Conservation (phyloP, 306 rosid genomes). For the Morella rubra region DNA sequence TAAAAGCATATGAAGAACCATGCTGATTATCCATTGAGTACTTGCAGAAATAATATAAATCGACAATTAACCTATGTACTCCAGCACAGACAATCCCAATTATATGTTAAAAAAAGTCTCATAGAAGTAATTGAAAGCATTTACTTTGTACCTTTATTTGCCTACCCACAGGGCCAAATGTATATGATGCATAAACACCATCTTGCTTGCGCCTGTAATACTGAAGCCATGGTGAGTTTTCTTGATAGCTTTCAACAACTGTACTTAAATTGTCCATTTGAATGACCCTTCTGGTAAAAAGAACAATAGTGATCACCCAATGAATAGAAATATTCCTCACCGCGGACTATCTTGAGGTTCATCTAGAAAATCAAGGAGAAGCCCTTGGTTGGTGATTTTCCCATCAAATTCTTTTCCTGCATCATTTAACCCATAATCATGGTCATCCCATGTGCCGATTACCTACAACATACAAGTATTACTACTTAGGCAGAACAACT, state of each 20-base stretch:
- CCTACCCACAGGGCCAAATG: constrained; percentile 64
- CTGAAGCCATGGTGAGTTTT: constrained; percentile 25
- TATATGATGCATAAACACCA: constrained; percentile 74
- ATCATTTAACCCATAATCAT: constrained; percentile 81
- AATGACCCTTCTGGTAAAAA: background rate
- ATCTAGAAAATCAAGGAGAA: constrained; percentile 81
- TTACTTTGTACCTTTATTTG: constrained; percentile 58
- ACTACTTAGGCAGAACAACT: constrained; percentile 24
- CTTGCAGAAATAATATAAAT: background rate
- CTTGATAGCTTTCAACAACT: background rate
- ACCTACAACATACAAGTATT: constrained; percentile 48
- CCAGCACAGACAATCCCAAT: background rate
- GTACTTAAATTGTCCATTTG: background rate
- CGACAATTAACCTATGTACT: background rate
- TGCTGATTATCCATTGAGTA: background rate
- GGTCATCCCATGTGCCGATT: constrained; percentile 91
- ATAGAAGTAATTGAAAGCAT: constrained; percentile 14
- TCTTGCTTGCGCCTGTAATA: constrained; percentile 69
- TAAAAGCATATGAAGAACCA: background rate
- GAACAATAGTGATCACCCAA: background rate
- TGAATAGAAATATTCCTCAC: constrained; percentile 33
- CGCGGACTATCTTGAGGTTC: constrained; percentile 75
- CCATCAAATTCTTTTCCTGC: constrained; percentile 71
- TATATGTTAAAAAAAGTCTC: background rate
- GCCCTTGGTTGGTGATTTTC: constrained; percentile 63